phyloP scores from a whole-genome alignment of 2,329 filamentous ascomycete genomes.

The Fusarium beomiforme region DNA sequence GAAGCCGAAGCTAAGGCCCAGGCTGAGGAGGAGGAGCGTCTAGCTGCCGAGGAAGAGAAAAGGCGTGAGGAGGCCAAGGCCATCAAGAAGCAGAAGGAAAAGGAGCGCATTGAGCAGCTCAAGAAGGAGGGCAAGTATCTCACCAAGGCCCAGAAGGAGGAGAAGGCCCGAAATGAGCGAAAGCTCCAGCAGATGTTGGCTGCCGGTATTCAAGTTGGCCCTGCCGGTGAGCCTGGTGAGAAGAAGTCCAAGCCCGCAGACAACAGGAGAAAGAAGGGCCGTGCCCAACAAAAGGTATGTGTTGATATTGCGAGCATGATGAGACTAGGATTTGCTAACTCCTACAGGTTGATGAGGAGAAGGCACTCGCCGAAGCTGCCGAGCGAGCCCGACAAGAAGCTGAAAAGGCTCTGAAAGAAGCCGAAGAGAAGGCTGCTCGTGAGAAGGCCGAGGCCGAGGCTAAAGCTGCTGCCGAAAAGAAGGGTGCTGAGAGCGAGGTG shows the following conservation, averaged over 20 bases:
- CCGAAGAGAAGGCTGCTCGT: constrained; percentile 67
- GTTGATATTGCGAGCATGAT: neutral
- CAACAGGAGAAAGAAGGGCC: constrained; percentile 80
- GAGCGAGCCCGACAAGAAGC: constrained; percentile 75
- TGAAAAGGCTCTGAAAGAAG: constrained; percentile 71
- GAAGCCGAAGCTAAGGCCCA: constrained; percentile 72
- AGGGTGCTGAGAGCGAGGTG: constrained; percentile 67
- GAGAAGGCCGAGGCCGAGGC: constrained; percentile 67
- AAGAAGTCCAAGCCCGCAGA: constrained; percentile 83
- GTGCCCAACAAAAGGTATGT: constrained; percentile 64
- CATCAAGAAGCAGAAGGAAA: constrained; percentile 85
- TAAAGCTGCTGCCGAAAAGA: constrained; percentile 63
- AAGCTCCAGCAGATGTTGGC: constrained; percentile 88
- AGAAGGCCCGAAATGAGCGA: constrained; percentile 80
- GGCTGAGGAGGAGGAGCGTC: constrained; percentile 72
- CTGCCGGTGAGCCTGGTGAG: constrained; percentile 63
- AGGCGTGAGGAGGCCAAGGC: constrained; percentile 78
- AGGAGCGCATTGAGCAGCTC: constrained; percentile 84
- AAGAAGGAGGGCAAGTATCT: constrained; percentile 90
- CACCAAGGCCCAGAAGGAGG: constrained; percentile 86
- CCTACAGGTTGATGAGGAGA: constrained; percentile 76
- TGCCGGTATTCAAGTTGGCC: constrained; percentile 78
- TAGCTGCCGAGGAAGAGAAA: constrained; percentile 73
- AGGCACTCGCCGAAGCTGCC: constrained; percentile 80
- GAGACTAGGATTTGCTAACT: constrained; percentile 15